Percentiles rank a stretch among this genome's conserved stretches.
Conservation (phyloP, 345 rosid species). For the Linum trigynum region DNA sequence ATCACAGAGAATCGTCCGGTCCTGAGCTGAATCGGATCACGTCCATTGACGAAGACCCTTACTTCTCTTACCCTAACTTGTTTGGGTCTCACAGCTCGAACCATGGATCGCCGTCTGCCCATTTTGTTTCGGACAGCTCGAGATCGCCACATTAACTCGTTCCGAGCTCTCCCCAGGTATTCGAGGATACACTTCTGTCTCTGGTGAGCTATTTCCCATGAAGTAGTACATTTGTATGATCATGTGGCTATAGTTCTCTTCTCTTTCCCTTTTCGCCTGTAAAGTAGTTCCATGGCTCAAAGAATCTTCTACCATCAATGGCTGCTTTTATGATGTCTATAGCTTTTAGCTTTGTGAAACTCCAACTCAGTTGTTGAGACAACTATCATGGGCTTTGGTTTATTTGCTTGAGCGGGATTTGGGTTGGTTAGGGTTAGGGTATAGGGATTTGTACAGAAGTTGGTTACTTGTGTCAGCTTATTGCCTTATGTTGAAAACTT, state of each 20-base stretch:
- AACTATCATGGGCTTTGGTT: no score
- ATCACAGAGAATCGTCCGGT: conserved; percentile 18
- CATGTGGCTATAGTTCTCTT: no score
- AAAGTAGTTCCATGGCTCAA: neutral
- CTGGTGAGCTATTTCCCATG: no score
- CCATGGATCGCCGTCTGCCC: conserved; percentile 23
- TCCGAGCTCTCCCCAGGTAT: neutral
- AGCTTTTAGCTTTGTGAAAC: neutral
- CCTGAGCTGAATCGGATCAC: conserved; percentile 59
- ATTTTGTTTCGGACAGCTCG: conserved; percentile 20
- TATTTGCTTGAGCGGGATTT: no score
- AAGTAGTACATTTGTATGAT: no score
- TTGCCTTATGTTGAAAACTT: no score
- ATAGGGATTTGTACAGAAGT: no score
- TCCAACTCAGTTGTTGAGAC: no score
- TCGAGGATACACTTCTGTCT: neutral
- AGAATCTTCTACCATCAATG: no score
- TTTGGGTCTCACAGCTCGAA: conserved; percentile 31
- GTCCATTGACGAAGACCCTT: conserved; percentile 68
- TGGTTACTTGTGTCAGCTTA: no score
- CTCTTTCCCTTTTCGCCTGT: neutral
- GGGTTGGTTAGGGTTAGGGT: no score
- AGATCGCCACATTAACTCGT: conserved; percentile 18
- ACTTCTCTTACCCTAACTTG: conserved; percentile 74
- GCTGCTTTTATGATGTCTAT: no score